Evolutionary conservation across 2,329 filamentous ascomycete species (phyloP).

Genomic region (Colletotrichum magnum): DNA sequence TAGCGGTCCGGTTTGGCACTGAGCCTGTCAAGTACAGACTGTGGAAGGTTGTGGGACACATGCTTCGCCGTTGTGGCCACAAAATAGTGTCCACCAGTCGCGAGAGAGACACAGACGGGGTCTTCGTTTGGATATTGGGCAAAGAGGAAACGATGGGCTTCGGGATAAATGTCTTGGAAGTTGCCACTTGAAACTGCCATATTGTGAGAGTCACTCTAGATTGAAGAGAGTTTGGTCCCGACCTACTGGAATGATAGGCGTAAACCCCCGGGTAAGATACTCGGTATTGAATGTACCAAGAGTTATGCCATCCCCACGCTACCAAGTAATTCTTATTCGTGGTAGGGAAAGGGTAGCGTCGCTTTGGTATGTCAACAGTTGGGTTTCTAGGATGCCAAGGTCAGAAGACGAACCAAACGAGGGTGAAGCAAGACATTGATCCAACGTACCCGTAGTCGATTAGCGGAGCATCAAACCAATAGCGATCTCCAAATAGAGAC

Average conservation of each 20-base stretch:
- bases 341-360: background rate
- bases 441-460: background rate
- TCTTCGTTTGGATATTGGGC: background rate
- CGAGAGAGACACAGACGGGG: background rate
- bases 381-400: background rate
- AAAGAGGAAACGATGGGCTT: background rate
- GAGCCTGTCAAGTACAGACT: background rate
- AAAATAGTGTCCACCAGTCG: background rate
- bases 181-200: background rate
- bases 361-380: background rate
- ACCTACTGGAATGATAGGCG: background rate
- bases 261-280: background rate
- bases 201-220: background rate
- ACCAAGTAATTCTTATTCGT: background rate
- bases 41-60: background rate
- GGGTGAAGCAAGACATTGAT: background rate
- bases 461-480: background rate
- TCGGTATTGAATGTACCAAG: background rate
- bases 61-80: background rate
- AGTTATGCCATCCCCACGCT: background rate
- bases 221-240: background rate
- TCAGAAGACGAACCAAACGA: background rate
- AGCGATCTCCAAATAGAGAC: background rate
- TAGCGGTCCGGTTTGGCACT: background rate
- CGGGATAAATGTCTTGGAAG: background rate